Conservation (phyloP, 768 basidiomycete genomes). For the Kwoniella dendrophila region DNA sequence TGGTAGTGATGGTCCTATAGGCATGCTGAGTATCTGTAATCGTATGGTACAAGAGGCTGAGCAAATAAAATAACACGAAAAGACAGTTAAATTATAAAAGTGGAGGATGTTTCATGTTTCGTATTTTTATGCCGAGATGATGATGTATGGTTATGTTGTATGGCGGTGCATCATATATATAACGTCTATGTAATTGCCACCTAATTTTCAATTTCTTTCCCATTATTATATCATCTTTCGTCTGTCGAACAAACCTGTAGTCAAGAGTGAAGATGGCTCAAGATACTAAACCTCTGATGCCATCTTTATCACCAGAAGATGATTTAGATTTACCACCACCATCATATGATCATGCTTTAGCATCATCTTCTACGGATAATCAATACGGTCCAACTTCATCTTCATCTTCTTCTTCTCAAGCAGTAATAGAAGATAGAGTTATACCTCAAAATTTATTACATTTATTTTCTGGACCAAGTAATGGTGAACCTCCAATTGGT, state of each 20-base stretch:
- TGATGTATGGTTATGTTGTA: not conserved
- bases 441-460: constrained; percentile 25
- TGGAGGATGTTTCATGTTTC: not conserved
- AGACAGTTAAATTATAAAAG: not conserved
- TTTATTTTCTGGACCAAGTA: constrained; percentile 32
- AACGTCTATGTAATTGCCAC: constrained; percentile 3
- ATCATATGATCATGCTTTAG: constrained; percentile 21
- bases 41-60: not conserved
- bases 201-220: not conserved
- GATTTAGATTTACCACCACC: constrained; percentile 20
- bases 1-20: constrained; percentile 56
- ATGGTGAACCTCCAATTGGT: constrained; percentile 31
- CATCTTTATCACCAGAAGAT: constrained; percentile 4
- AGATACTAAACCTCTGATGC: constrained; percentile 12
- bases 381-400: constrained; percentile 7
- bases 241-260: too few species aligned
- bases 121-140: constrained; percentile 1
- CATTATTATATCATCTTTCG: not conserved
- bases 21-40: constrained; percentile 26
- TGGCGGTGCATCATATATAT: constrained; percentile 8
- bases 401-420: constrained; percentile 1
- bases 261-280: constrained; percentile 21
- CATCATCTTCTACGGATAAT: constrained; percentile 15
- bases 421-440: not conserved
- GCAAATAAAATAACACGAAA: too few species aligned